phyloP scores from a whole-genome alignment of 2,329 filamentous ascomycete species.

The Clathrospora elynae region DNA sequence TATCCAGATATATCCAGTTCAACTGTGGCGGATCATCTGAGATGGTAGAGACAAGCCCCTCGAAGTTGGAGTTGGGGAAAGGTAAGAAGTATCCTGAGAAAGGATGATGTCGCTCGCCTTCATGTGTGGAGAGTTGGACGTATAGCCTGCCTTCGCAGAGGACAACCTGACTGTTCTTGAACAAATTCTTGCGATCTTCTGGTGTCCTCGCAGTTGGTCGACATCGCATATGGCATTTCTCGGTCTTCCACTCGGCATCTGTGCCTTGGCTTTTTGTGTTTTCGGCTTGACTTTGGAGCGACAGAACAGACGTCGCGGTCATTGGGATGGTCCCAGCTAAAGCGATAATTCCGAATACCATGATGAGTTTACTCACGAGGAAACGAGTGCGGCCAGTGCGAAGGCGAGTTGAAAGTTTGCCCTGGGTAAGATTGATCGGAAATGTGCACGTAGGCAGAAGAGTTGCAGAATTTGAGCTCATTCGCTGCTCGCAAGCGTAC shows the following conservation, averaged over 20 bases:
- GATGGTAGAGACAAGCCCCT: constrained; percentile 56
- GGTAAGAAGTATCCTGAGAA: constrained; percentile 57
- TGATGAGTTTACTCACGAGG: no score
- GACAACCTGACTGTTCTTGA: constrained; percentile 20
- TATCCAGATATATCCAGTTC: constrained; percentile 71
- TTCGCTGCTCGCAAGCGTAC: no score
- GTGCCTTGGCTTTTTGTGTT: constrained; percentile 19
- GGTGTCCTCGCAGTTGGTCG: constrained; percentile 23
- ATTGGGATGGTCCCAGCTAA: constrained; percentile 25
- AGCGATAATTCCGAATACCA: constrained; percentile 23
- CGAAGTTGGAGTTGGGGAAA: constrained; percentile 53
- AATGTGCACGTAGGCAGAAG: neutral
- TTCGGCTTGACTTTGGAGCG: constrained; percentile 27
- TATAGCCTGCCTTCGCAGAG: constrained; percentile 25
- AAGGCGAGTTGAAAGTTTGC: no score
- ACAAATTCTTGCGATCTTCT: constrained; percentile 25
- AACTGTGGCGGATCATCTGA: constrained; percentile 62
- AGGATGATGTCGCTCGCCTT: constrained; percentile 41
- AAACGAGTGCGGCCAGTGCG: no score
- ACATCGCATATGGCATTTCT: constrained; percentile 28
- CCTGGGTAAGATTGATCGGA: no score
- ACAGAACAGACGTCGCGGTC: constrained; percentile 26
- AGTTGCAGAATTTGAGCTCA: no score
- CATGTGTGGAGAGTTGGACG: constrained; percentile 27
- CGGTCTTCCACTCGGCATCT: constrained; percentile 27